Conservation (phyloP, 257 asterid genomes). For the Orobanche coerulescens region DNA sequence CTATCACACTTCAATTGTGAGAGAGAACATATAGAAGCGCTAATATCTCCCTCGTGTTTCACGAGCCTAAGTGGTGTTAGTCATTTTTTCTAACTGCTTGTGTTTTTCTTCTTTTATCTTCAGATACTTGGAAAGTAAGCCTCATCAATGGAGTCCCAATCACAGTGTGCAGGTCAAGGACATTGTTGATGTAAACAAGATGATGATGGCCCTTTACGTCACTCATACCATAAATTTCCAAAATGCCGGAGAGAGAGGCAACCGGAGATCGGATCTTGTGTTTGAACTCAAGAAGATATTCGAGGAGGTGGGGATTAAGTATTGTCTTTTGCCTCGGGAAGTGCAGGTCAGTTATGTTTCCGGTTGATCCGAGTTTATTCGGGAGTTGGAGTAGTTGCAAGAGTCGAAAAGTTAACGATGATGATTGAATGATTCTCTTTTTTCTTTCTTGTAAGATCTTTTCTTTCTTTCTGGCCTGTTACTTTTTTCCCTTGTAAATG, state of each 20-base stretch:
- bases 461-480: background rate
- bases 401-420: too few relatives aligned
- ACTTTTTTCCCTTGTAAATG: background rate
- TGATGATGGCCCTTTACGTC: constrained; percentile 43
- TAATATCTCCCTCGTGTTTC: too few relatives aligned
- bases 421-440: background rate
- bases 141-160: constrained; percentile 52
- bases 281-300: constrained; percentile 47
- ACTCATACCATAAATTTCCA: constrained; percentile 64
- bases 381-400: too few relatives aligned
- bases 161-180: constrained; percentile 50
- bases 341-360: constrained; percentile 33
- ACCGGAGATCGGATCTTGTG: constrained; percentile 49
- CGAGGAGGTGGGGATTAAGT: constrained; percentile 47
- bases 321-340: constrained; percentile 54
- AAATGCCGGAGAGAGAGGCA: constrained; percentile 36
- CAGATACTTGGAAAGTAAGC: constrained; percentile 74
- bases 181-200: constrained; percentile 60
- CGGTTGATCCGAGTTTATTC: background rate
- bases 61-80: too few relatives aligned
- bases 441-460: background rate
- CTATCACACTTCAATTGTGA: too few relatives aligned
- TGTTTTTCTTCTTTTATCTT: background rate
- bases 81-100: too few relatives aligned
- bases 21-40: too few relatives aligned